phyloP scores from a whole-genome alignment of 441 rosid genomes.

The Adansonia madagascariensis region DNA sequence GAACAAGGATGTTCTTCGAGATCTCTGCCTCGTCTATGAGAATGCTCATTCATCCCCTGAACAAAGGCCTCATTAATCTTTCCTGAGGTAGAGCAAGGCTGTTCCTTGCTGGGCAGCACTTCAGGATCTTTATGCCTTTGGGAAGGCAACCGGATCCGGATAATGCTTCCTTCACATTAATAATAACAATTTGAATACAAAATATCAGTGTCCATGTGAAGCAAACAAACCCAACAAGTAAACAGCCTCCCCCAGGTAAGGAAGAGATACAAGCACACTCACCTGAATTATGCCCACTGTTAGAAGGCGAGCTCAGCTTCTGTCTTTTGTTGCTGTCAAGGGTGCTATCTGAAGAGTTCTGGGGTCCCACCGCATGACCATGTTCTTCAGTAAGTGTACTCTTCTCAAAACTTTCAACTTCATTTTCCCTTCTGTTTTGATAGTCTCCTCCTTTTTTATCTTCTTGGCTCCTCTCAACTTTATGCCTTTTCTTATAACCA shows the following conservation, averaged over 20 bases:
- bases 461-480: constrained; percentile 37
- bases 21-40: constrained; percentile 34
- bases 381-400: constrained; percentile 64
- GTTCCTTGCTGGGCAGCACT: constrained; percentile 46
- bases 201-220: constrained; percentile 46
- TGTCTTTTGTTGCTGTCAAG: constrained; percentile 52
- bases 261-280: constrained; percentile 55
- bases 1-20: constrained; percentile 43
- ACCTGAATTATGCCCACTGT: constrained; percentile 57
- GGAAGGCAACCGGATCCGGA: constrained; percentile 63
- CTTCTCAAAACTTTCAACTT: constrained; percentile 47
- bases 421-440: constrained; percentile 40
- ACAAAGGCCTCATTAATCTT: constrained; percentile 32
- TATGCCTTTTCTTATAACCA: constrained; percentile 45
- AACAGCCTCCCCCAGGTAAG: constrained; percentile 51
- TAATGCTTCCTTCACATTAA: constrained; percentile 64
- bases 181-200: constrained; percentile 53
- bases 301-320: constrained; percentile 37
- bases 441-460: constrained; percentile 36
- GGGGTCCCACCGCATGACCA: constrained; percentile 56
- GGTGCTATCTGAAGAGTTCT: constrained; percentile 61
- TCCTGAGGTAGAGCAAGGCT: constrained; percentile 40
- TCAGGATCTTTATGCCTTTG: constrained; percentile 65
- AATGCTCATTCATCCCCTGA: constrained; percentile 28
- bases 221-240: constrained; percentile 59